Percentiles rank a stretch among this genome's conserved stretches.
These are phyloP conservation scores for Picea glauca DNA, from an alignment of 75 land plant genomes.

Conservation along the genomic window DNA sequence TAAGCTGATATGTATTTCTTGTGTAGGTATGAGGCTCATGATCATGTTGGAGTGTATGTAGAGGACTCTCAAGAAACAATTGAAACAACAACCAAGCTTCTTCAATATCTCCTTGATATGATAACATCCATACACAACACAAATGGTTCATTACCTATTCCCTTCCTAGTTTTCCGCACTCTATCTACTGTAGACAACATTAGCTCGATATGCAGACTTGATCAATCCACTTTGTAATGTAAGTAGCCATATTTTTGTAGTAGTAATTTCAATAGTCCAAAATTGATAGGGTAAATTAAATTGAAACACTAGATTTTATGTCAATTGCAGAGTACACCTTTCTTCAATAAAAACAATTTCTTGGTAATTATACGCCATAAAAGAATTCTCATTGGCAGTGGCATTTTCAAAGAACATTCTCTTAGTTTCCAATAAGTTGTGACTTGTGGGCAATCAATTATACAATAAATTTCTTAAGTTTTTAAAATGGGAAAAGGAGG, in stretches of 20 bases:
- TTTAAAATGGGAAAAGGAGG: too few species aligned
- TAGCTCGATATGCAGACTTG: conserved; percentile 40
- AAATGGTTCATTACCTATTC: conserved; percentile 17
- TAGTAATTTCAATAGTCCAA: background rate
- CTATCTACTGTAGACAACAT: conserved; percentile 33
- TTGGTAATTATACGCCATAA: background rate
- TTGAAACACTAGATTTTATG: background rate
- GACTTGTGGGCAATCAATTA: background rate
- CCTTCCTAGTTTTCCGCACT: conserved; percentile 35
- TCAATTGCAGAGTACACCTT: background rate
- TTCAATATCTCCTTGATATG: conserved; percentile 22
- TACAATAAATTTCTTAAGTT: background rate
- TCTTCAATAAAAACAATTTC: background rate
- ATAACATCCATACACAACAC: conserved; percentile 23
- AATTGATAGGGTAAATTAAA: background rate
- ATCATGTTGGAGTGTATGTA: conserved; percentile 44
- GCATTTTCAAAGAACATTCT: background rate
- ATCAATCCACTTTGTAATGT: conserved; percentile 41
- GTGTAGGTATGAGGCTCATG: conserved; percentile 36
- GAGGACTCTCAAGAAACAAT: conserved; percentile 30
- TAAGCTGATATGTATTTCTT: background rate
- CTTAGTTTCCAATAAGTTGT: background rate
- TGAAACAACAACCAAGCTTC: conserved; percentile 32
- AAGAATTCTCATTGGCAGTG: background rate
- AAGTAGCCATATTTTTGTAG: background rate